Percentiles rank a stretch among this genome's conserved stretches.
phyloP scores from a whole-genome alignment of 163 green algal species.

The Chlorella variabilis region DNA sequence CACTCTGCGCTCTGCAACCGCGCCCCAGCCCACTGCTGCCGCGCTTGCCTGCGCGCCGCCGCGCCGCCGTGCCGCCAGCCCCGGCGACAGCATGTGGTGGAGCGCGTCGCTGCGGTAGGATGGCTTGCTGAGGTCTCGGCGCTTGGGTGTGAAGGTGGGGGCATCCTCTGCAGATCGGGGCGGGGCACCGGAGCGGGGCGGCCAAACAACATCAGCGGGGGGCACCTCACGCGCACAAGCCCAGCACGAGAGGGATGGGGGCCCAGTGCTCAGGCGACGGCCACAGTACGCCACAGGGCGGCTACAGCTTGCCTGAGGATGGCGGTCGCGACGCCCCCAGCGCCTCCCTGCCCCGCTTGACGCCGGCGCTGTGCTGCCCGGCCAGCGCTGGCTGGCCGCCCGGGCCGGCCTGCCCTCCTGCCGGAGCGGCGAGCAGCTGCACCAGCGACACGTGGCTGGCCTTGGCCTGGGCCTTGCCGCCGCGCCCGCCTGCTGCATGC shows the following conservation, averaged over 20 bases:
- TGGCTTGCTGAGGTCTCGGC: slow-evolving; percentile 29
- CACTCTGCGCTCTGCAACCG: no score
- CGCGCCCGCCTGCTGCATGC: neutral
- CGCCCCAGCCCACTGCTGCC: no score
- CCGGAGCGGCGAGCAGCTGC: neutral
- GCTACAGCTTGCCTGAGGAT: neutral
- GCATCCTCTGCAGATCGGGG: neutral
- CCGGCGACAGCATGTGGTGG: slow-evolving; percentile 20
- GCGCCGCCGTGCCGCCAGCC: neutral
- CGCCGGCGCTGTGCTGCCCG: neutral
- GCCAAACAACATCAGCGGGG: no score
- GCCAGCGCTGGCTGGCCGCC: neutral
- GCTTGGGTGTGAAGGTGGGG: neutral
- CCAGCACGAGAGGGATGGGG: no score
- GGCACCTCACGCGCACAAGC: no score
- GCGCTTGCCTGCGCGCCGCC: no score
- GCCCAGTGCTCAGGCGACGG: neutral
- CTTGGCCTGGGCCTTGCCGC: neutral
- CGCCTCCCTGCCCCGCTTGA: slow-evolving; percentile 23
- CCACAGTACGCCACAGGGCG: no score
- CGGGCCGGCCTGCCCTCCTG: neutral
- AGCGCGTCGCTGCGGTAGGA: slow-evolving; percentile 28
- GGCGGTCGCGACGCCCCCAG: neutral
- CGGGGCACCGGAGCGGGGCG: no score
- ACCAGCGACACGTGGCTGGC: slow-evolving; percentile 20